Evolutionary conservation across 192 early-diverging fungal genomes (phyloP), one percentile per base, ranked within the genome.

Genomic region (Podila clonocystis): DNA sequence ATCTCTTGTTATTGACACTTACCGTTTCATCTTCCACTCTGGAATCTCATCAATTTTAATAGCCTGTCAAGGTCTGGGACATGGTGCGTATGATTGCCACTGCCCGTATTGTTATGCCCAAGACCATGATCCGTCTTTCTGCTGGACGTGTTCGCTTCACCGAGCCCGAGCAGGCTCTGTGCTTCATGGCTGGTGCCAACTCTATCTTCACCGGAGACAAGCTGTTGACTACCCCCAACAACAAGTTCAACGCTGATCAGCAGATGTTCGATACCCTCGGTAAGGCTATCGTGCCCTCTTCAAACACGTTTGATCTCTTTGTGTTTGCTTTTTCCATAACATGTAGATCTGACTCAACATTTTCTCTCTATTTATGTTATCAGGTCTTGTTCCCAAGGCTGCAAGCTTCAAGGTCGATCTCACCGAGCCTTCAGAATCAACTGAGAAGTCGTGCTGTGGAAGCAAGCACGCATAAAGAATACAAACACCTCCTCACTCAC

Each of bases 51-150:
- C 17, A n/a, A 20, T 55, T 24, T 24, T 15, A 45, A 45, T 45
- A 55, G 83, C 92, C 92, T 15, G 93, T 94, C n/a, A 87, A 91
- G n/a, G 86, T 93, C 31, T 93, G 89, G 86, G 93, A 94, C 75
- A 92, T 95, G 91, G 71, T 95, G 48, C 91, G 94, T 63, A 95
- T 94, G 92, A 94, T 95, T 69, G 88, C 92, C 6, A 95, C 94
- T 1, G 92, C 93, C 17, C 88, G 94, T 69, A 95, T 95, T 72
- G 78, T 93, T 28, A 93, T 95, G 91, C 94, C 94, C 55, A 83
- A 84, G 64, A 87, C 92, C 20, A 95, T 94, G 92, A 88, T 93
- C 19, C 84, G 93, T 74, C 85, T 94, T 26, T 93, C 91, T 20
- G 93, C 93, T 29, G 93, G 93, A 59, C 89, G 93, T 67, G 89